Base-by-base conservation (phyloP, 2,329 filamentous ascomycete genomes). In the Stachybotrys echinatus region DNA sequence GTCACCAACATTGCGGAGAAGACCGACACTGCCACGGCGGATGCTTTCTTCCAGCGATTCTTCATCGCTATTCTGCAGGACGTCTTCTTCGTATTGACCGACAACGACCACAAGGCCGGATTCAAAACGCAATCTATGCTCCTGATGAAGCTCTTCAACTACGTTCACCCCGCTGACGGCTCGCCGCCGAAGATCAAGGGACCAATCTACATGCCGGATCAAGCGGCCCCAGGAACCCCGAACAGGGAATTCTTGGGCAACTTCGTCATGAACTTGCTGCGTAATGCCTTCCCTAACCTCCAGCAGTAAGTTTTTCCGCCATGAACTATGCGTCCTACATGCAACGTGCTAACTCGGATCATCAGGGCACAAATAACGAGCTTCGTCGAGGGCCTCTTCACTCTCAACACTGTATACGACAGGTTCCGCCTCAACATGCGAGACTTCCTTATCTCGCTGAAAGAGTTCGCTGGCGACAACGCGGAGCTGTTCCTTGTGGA, bases 51-150 rank as follows among this genome's bases (percentile, higher is more conserved):
- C 84, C 91, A 95, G 69, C 91, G 92, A 66, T 99, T 97, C 75
- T 99, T 94, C 70, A 85, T 95, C 48, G 85, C 89, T 2, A 97
- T 99, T 57, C 76, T 99, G 47, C 94, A 99, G 70, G 94, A 99
- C 62, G 91, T 99, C 14, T 95, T 99, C 79, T 99, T 96, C 63
- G 94, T 99, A 40, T 81, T 99, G 47, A 97, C 94, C 1, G 94
- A 99, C 65, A 92, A 88, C 53, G 94, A 99, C 61, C 94, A 99
- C 79, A 99, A 99, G 76, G 94, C 94, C 53, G 94, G 94, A 1
- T 99, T 99, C 78, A 99, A 99, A 78, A 94, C 92, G 8, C 94
- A 99, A 73, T 92, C 92, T 4, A 87, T 94, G 81, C 77, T 99
- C 45, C 74, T 99, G 53, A 91, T 94, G 61, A 88, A 92, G 63